Conservation (phyloP, 805 yeast genomes). For the Ogataea pini region DNA sequence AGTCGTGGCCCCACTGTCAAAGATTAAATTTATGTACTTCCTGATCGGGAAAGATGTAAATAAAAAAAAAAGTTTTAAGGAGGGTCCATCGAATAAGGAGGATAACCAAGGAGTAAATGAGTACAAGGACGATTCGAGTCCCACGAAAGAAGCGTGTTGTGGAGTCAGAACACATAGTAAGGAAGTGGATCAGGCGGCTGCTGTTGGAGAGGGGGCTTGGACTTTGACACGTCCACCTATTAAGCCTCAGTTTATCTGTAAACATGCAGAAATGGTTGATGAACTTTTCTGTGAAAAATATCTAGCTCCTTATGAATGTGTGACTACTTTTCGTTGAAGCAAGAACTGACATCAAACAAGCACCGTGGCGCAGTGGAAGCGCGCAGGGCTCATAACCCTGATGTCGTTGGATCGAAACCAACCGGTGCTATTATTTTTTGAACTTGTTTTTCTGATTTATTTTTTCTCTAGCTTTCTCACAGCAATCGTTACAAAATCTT, state of each 20-base stretch:
- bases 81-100: slow-evolving; percentile 3
- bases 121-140: too few relatives aligned
- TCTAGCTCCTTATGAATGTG: too few relatives aligned
- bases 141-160: not conserved
- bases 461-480: not conserved
- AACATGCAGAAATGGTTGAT: too few relatives aligned
- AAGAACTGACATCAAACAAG: slow-evolving; percentile 35
- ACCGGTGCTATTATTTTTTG: slow-evolving; percentile 73
- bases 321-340: too few relatives aligned
- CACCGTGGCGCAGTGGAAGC: slow-evolving; percentile 99
- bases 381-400: slow-evolving; percentile 99
- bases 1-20: not conserved
- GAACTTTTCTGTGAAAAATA: too few relatives aligned
- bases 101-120: slow-evolving; percentile 9
- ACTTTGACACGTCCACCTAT: too few relatives aligned
- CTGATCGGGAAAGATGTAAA: slow-evolving; percentile 9
- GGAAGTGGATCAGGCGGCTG: too few relatives aligned
- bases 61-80: not conserved
- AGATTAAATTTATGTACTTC: not conserved
- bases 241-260: too few relatives aligned
- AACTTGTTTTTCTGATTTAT: slow-evolving; percentile 33
- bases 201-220: too few relatives aligned
- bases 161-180: too few relatives aligned
- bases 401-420: slow-evolving; percentile 96
- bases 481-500: not conserved